These are phyloP conservation scores for Cyclotella choctawhatcheeana DNA, from an alignment of 108 stramenopile species.

Conservation along the genomic window DNA sequence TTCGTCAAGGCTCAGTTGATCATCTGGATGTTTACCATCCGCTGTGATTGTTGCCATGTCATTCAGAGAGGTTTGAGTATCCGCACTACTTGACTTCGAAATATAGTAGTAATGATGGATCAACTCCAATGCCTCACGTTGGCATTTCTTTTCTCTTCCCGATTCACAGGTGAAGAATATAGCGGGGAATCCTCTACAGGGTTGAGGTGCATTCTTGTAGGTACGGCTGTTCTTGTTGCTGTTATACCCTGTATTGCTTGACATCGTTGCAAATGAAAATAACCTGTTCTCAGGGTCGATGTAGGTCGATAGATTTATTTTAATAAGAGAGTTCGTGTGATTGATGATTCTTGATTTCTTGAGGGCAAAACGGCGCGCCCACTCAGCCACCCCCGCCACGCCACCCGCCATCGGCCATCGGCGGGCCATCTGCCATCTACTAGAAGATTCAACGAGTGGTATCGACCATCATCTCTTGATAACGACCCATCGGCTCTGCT, in stretches of 20 bases:
- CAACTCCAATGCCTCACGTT: constrained; percentile 80
- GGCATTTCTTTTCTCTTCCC: constrained; percentile 70
- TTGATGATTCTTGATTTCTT: neutral
- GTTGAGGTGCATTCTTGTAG: constrained; percentile 19
- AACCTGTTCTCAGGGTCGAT: neutral
- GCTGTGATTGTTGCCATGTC: neutral
- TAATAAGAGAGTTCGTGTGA: neutral
- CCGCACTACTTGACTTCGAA: constrained; percentile 1
- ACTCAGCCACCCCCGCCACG: too few species aligned
- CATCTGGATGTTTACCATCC: neutral
- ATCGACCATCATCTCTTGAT: neutral
- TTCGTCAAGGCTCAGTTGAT: constrained; percentile 71
- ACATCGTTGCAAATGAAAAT: neutral
- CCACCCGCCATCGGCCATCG: too few species aligned
- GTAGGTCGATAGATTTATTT: neutral
- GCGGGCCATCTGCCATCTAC: too few species aligned
- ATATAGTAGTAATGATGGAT: constrained; percentile 65
- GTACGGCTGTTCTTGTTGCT: constrained; percentile 7
- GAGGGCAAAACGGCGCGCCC: too few species aligned
- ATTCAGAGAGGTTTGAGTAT: neutral
- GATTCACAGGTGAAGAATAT: constrained; percentile 77
- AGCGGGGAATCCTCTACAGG: constrained; percentile 70
- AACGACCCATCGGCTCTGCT: neutral
- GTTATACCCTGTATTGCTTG: neutral
- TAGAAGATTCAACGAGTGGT: neutral